These are phyloP conservation scores for Clarireedia paspali DNA, from an alignment of 2,329 filamentous ascomycete species.

Conservation along the genomic window DNA sequence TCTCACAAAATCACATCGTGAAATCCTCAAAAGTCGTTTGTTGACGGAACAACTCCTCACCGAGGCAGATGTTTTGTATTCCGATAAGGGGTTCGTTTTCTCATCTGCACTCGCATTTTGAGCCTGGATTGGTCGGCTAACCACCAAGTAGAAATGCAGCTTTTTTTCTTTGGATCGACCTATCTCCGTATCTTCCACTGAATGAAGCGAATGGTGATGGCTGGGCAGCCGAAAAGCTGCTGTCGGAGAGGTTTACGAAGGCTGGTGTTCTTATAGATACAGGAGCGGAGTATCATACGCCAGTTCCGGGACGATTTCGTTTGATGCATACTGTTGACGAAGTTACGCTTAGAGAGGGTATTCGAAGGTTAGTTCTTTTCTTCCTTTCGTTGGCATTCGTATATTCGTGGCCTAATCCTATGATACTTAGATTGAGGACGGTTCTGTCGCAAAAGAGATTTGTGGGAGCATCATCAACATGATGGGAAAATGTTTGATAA, in stretches of 20 bases:
- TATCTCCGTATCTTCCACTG: slow-evolving; percentile 36
- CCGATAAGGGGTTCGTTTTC: slow-evolving; percentile 20
- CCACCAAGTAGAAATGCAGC: slow-evolving; percentile 38
- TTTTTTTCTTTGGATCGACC: slow-evolving; percentile 48
- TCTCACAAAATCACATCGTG: background rate
- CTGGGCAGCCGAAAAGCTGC: slow-evolving; percentile 6
- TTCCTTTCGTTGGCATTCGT: too few relatives aligned
- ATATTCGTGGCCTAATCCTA: too few relatives aligned
- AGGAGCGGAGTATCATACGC: slow-evolving; percentile 37
- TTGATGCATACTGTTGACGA: slow-evolving; percentile 36
- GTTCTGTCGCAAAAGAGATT: too few relatives aligned
- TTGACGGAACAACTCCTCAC: background rate
- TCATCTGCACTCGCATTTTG: background rate
- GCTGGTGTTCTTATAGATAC: slow-evolving; percentile 44
- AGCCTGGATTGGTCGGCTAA: background rate
- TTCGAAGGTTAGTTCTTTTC: slow-evolving; percentile 8
- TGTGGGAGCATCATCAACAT: too few relatives aligned
- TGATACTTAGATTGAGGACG: too few relatives aligned
- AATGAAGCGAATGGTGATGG: slow-evolving; percentile 32
- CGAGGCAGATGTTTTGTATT: slow-evolving; percentile 36
- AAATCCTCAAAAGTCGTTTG: background rate
- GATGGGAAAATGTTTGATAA: too few relatives aligned
- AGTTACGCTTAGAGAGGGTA: slow-evolving; percentile 5
- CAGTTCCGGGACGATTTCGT: slow-evolving; percentile 43
- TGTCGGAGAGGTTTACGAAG: slow-evolving; percentile 31